phyloP scores from a whole-genome alignment of 352 stramenopile genomes.

The Pythium rhizo-oryzae region DNA sequence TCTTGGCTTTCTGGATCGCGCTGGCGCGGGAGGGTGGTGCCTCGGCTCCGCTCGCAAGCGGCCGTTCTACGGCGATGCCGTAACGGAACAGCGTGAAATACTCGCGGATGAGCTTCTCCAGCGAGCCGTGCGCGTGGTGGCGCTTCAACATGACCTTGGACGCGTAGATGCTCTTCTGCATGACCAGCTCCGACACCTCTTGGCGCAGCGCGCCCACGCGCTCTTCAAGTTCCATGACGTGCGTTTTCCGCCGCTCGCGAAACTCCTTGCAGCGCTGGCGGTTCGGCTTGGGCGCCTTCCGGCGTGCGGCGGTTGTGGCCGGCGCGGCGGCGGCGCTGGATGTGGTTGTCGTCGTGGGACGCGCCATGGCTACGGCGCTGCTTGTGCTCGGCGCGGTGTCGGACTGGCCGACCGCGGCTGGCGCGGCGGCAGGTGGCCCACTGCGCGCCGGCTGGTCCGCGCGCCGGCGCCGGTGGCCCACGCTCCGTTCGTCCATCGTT shows the following conservation, averaged over 20 bases:
- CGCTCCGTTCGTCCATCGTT: conserved; percentile 13
- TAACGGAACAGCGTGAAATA: conserved; percentile 34
- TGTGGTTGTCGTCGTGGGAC: not conserved
- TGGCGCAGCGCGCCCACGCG: conserved; percentile 17
- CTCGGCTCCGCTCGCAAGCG: not conserved
- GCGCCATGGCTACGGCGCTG: conserved; percentile 9
- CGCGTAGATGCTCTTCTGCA: conserved; percentile 31
- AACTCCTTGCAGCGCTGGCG: conserved; percentile 36
- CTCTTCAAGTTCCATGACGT: conserved; percentile 26
- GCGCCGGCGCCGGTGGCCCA: conserved; percentile 14
- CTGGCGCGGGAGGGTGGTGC: not conserved
- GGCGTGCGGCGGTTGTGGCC: not conserved
- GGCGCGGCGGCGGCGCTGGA: not conserved
- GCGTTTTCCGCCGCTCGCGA: conserved; percentile 30
- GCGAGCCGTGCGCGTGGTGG: conserved; percentile 32
- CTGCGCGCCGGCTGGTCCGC: not conserved
- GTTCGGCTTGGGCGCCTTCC: conserved; percentile 33
- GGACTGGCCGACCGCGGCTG: not conserved
- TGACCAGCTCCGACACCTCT: conserved; percentile 31
- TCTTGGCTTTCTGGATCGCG: conserved; percentile 20
- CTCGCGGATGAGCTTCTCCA: conserved; percentile 33
- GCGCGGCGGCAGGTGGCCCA: conserved; percentile 3
- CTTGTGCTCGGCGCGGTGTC: not conserved
- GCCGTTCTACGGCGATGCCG: conserved; percentile 28
- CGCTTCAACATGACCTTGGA: conserved; percentile 31